phyloP scores from a whole-genome alignment of 169 alveolate species.

The Plasmodium malariae region DNA sequence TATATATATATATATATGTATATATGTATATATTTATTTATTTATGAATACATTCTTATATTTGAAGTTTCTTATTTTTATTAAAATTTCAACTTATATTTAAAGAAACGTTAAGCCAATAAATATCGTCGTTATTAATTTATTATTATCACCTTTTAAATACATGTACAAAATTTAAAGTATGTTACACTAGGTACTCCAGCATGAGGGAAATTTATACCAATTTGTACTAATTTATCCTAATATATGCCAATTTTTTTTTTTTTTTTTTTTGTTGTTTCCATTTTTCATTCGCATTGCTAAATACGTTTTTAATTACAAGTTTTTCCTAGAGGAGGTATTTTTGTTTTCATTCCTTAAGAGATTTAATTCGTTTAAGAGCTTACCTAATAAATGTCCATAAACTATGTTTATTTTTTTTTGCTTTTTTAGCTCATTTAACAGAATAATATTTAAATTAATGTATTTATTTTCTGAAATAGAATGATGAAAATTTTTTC shows the following conservation, averaged over 20 bases:
- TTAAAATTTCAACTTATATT: too few relatives aligned
- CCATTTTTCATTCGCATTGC: not conserved
- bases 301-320: slow-evolving; percentile 21
- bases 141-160: too few relatives aligned
- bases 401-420: slow-evolving; percentile 69
- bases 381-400: slow-evolving; percentile 34
- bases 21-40: too few relatives aligned
- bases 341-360: slow-evolving; percentile 61
- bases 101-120: too few relatives aligned
- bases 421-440: slow-evolving; percentile 49
- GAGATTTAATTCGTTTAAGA: slow-evolving; percentile 30
- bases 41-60: too few relatives aligned
- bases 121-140: too few relatives aligned
- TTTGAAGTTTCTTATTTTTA: too few relatives aligned
- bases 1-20: too few relatives aligned
- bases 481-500: not conserved
- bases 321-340: slow-evolving; percentile 17
- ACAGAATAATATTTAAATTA: slow-evolving; percentile 40
- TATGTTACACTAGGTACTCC: too few relatives aligned
- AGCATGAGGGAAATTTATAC: not conserved
- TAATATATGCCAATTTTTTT: not conserved
- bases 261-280: slow-evolving; percentile 14
- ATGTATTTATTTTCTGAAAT: slow-evolving; percentile 34
- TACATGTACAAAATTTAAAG: too few relatives aligned
- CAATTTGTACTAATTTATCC: not conserved